phyloP scores from a whole-genome alignment of 2,329 filamentous ascomycete genomes.

The Nannizzia gypsea region DNA sequence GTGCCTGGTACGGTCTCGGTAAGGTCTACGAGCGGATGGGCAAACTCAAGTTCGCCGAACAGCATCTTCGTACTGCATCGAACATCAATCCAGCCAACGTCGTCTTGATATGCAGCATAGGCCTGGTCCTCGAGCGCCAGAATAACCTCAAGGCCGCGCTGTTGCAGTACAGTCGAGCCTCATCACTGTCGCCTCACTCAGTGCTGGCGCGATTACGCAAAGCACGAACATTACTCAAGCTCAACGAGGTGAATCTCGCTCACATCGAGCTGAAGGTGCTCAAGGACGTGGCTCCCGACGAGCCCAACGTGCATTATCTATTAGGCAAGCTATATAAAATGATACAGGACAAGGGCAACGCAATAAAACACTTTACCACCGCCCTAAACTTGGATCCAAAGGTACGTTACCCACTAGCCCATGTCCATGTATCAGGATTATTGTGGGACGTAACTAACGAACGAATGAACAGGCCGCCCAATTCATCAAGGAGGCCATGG shows the following conservation, averaged over 20 bases:
- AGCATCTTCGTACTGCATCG: slow-evolving; percentile 79
- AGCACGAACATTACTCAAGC: slow-evolving; percentile 69
- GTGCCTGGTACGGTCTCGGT: slow-evolving; percentile 89
- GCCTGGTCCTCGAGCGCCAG: slow-evolving; percentile 77
- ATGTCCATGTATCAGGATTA: slow-evolving; percentile 15
- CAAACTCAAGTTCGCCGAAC: slow-evolving; percentile 80
- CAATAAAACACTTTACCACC: slow-evolving; percentile 90
- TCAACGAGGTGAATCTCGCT: slow-evolving; percentile 58
- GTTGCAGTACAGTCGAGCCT: slow-evolving; percentile 68
- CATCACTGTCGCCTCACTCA: slow-evolving; percentile 66
- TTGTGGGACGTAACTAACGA: slow-evolving; percentile 5
- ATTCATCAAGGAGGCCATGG: slow-evolving; percentile 93
- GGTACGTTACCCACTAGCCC: slow-evolving; percentile 42
- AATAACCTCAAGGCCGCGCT: slow-evolving; percentile 70
- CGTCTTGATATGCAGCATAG: slow-evolving; percentile 84
- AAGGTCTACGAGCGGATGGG: slow-evolving; percentile 79
- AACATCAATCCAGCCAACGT: slow-evolving; percentile 89
- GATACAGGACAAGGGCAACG: slow-evolving; percentile 50
- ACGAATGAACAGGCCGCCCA: slow-evolving; percentile 57
- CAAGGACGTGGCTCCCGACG: slow-evolving; percentile 83
- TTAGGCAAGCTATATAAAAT: slow-evolving; percentile 58
- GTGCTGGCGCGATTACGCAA: slow-evolving; percentile 87
- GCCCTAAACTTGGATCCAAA: slow-evolving; percentile 93
- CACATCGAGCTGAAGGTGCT: slow-evolving; percentile 74
- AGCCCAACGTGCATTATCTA: slow-evolving; percentile 90